These are phyloP conservation scores for Rhodotorula sp. DNA, from an alignment of 1,284 basidiomycete genomes.

Conservation along the genomic window DNA sequence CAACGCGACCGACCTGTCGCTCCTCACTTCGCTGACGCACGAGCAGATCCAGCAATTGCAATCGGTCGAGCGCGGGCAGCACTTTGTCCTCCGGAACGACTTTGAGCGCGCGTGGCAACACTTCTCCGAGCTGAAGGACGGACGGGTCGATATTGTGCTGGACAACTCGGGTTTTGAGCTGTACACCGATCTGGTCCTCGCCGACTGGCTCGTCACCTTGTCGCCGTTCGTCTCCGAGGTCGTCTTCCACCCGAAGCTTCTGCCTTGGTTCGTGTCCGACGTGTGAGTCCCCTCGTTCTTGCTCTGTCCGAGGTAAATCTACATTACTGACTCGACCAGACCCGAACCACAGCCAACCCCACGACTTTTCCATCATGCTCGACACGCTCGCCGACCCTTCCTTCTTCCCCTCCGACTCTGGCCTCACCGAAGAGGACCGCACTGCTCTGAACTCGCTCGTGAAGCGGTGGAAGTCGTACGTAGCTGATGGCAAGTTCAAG, in stretches of 20 bases:
- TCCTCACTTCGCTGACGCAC: conserved; percentile 73
- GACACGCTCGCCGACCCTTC: conserved; percentile 53
- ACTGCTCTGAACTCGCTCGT: conserved; percentile 61
- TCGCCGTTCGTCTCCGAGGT: conserved; percentile 78
- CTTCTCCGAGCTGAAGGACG: conserved; percentile 60
- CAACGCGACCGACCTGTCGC: conserved; percentile 66
- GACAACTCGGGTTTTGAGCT: conserved; percentile 68
- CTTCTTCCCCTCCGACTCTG: conserved; percentile 59
- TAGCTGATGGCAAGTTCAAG: conserved; percentile 69
- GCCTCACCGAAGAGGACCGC: conserved; percentile 42
- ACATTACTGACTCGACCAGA: neutral
- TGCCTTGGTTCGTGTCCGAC: conserved; percentile 86
- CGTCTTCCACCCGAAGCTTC: conserved; percentile 85
- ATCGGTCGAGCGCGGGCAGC: conserved; percentile 68
- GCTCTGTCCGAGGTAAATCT: neutral
- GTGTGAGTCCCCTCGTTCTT: conserved; percentile 16
- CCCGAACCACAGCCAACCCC: conserved; percentile 29
- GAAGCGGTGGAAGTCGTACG: conserved; percentile 69
- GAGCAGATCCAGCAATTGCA: conserved; percentile 83
- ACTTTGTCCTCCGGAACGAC: conserved; percentile 83
- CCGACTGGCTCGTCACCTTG: conserved; percentile 86
- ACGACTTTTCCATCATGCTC: conserved; percentile 50
- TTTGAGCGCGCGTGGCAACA: conserved; percentile 73
- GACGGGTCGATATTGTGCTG: conserved; percentile 79
- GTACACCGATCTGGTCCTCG: conserved; percentile 90